Evolutionary conservation across 164 flowering plant genomes (phyloP), one percentile per base, ranked within the genome.

Genomic region (Vitis amurensis): DNA sequence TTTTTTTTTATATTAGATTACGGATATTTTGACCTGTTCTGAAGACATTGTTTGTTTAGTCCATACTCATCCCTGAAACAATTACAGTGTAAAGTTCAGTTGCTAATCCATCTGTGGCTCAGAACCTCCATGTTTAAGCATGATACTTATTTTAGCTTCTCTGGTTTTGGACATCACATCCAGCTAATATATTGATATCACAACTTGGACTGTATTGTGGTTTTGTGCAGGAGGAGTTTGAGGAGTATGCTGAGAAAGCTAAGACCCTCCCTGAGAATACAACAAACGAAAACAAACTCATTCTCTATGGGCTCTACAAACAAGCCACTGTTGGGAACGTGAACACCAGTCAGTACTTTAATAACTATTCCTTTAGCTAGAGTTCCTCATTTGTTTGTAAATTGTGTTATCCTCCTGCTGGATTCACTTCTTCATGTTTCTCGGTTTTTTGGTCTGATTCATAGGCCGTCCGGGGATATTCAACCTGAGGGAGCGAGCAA

Each of bases 271-370:
- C 89, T 31, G 76, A 68, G 63, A 73, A 19, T 23, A 80, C 89
- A 12, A 70, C 73, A 44, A 76, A 83, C 61, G 87, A 77, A 9
- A 66, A 74, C 74, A 74, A 76, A 66, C 85, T 83, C 50, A 81
- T 83, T 17, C 84, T 85, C 30, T 83, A 85, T 64, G 89, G 87
- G 9, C 84, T 83, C 0, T 85, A 66, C 77, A 85, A 83, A 76
- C 87, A 83, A 78, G 84, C 81, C 47, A 81, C 87, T 15, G 76
- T 81, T 37, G 84, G 89, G 31, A 70, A 77, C 1, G 84, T 85
- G 66, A 79, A 83, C 82, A 83, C 88, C n/a, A 55, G 86, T 81
- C 9, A 73, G 74, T 71, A 55, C 50, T 13, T 50, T 14, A 2
- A 9, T 37, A 3, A 37, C 44, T 37, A 6, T 37, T 37, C 7